Percentiles rank a stretch among this genome's conserved stretches.
These are phyloP conservation scores for Dryas integrifolia DNA, from an alignment of 331 rosid genomes.

Conservation along the genomic window DNA sequence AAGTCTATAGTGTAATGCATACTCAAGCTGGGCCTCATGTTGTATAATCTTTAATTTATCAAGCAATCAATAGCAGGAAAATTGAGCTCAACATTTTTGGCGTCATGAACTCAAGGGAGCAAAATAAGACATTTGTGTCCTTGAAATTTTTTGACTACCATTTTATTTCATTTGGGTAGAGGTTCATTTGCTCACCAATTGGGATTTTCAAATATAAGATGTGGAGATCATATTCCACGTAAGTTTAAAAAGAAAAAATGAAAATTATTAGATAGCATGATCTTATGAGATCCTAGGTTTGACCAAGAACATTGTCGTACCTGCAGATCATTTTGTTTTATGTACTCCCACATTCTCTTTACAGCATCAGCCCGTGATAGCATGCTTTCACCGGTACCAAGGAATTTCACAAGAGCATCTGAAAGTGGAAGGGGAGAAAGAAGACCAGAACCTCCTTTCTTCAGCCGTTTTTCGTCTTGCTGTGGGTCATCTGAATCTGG, in stretches of 20 bases:
- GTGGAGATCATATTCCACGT: conserved; percentile 2
- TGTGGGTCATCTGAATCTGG: conserved; percentile 55
- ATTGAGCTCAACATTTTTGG: background rate
- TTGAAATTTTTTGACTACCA: background rate
- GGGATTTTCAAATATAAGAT: conserved; percentile 1
- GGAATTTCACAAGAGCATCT: conserved; percentile 61
- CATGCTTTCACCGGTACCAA: conserved; percentile 65
- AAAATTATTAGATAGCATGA: background rate
- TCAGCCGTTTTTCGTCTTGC: conserved; percentile 56
- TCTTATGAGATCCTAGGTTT: background rate
- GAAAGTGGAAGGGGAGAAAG: conserved; percentile 70
- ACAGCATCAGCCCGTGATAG: conserved; percentile 36
- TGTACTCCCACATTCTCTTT: conserved; percentile 74
- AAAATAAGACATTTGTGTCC: background rate
- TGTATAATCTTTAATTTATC: background rate
- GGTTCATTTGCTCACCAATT: background rate
- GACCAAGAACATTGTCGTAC: conserved; percentile 35
- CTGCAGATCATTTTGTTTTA: conserved; percentile 72
- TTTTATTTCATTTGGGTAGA: background rate
- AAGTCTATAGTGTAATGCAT: background rate
- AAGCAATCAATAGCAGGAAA: background rate
- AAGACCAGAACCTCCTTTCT: conserved; percentile 69
- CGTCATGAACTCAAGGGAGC: background rate
- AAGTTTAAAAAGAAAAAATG: background rate
- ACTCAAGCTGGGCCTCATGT: background rate